Conservation (phyloP, 768 basidiomycete genomes). For the Boletales sp. region DNA sequence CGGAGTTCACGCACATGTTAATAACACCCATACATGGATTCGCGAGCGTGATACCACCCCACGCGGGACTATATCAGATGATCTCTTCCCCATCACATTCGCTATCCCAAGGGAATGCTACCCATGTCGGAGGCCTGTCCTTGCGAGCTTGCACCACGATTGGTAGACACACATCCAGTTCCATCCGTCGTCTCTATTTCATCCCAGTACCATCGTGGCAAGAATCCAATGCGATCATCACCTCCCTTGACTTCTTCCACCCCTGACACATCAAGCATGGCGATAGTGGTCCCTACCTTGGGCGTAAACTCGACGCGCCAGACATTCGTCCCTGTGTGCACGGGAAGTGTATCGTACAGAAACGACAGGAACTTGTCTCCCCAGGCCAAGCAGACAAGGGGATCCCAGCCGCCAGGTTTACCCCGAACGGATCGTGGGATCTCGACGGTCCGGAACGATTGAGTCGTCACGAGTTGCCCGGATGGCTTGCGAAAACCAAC, state of each 20-base stretch:
- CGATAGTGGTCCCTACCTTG: conserved; percentile 50
- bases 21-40: conserved; percentile 8
- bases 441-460: conserved; percentile 74
- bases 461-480: conserved; percentile 64
- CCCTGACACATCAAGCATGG: conserved; percentile 44
- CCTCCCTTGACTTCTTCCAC: conserved; percentile 57
- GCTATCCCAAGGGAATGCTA: conserved; percentile 18
- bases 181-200: conserved; percentile 11
- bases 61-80: conserved; percentile 18
- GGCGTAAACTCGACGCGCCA: conserved; percentile 74
- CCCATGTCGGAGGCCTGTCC: background rate
- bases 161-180: conserved; percentile 5
- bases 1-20: conserved; percentile 22
- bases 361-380: conserved; percentile 60
- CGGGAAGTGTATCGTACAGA: conserved; percentile 38
- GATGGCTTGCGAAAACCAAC: conserved; percentile 83
- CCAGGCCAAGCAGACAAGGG: conserved; percentile 70
- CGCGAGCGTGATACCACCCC: conserved; percentile 10
- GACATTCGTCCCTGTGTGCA: conserved; percentile 36
- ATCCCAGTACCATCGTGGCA: conserved; percentile 69
- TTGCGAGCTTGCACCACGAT: conserved; percentile 6
- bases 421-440: conserved; percentile 76
- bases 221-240: conserved; percentile 76
- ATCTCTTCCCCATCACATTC: conserved; percentile 18
- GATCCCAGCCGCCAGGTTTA: conserved; percentile 75